These are phyloP conservation scores for Ustilago xerochloae DNA, from an alignment of 1,284 basidiomycete genomes.

Conservation along the genomic window DNA sequence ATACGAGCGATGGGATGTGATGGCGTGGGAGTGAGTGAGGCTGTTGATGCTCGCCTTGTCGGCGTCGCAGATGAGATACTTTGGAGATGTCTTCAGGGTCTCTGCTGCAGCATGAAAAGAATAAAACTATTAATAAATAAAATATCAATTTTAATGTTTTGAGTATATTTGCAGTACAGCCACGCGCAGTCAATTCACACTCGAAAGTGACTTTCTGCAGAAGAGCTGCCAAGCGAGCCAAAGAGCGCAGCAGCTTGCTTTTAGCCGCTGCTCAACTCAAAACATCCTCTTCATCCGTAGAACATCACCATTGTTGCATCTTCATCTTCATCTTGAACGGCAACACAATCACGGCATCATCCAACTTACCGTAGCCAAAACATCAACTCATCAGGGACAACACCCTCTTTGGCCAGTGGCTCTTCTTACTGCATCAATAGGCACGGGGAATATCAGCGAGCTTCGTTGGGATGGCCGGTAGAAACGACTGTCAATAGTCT, in stretches of 20 bases:
- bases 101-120: not conserved
- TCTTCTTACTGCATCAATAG: too few species aligned
- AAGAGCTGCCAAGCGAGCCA: not conserved
- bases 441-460: too few species aligned
- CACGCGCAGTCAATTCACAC: not conserved
- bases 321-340: not conserved
- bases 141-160: not conserved
- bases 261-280: slow-evolving; percentile 4
- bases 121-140: not conserved
- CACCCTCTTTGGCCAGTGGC: too few species aligned
- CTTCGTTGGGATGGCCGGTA: too few species aligned
- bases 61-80: not conserved
- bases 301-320: not conserved
- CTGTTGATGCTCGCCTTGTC: not conserved
- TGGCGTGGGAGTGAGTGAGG: not conserved
- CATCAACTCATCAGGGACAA: too few species aligned
- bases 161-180: not conserved
- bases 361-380: too few species aligned
- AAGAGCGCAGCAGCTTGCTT: too few species aligned
- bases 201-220: not conserved
- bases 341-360: too few species aligned
- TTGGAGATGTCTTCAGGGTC: not conserved
- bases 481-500: too few species aligned
- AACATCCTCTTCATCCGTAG: not conserved
- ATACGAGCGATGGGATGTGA: too few species aligned